phyloP scores from a whole-genome alignment of 495 filamentous ascomycete genomes.

The Tuber microsphaerosporum region DNA sequence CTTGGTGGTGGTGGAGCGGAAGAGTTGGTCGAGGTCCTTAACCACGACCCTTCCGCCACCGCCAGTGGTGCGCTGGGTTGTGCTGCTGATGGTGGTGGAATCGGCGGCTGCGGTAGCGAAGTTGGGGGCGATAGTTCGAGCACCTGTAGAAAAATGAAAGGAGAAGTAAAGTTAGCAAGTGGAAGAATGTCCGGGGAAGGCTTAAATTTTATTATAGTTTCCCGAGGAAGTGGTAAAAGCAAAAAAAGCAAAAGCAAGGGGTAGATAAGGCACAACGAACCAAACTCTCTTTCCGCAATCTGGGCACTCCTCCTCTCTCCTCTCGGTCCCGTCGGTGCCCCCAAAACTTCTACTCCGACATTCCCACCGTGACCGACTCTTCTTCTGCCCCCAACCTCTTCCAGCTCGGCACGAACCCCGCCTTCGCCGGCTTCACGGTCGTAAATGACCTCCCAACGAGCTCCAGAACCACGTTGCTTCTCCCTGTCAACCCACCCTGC shows the following conservation, averaged over 20 bases:
- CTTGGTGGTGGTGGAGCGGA: slow-evolving; percentile 57
- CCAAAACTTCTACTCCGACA: slow-evolving; percentile 19
- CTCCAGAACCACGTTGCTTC: slow-evolving; percentile 48
- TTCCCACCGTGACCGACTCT: slow-evolving; percentile 1
- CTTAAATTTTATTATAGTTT: neutral
- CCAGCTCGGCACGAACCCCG: slow-evolving; percentile 51
- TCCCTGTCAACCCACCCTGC: slow-evolving; percentile 68
- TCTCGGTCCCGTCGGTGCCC: slow-evolving; percentile 36
- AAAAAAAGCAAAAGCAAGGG: neutral
- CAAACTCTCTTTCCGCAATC: slow-evolving; percentile 10
- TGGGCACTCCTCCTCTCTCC: slow-evolving; percentile 12
- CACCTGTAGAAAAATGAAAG: neutral
- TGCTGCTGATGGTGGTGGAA: neutral
- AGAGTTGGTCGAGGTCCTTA: slow-evolving; percentile 53
- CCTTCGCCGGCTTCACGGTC: slow-evolving; percentile 51
- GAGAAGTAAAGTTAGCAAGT: neutral
- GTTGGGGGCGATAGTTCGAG: neutral
- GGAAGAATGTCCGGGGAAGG: neutral
- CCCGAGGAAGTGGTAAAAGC: neutral
- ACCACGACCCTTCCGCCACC: slow-evolving; percentile 14
- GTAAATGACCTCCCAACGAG: slow-evolving; percentile 67
- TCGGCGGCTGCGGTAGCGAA: neutral
- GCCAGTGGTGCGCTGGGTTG: neutral
- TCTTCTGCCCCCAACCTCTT: slow-evolving; percentile 44
- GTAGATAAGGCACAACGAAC: slow-evolving; percentile 5